Evolutionary conservation across 1,139 yeast species (phyloP).

Genomic region (Sugiyamaella neomexicana): DNA sequence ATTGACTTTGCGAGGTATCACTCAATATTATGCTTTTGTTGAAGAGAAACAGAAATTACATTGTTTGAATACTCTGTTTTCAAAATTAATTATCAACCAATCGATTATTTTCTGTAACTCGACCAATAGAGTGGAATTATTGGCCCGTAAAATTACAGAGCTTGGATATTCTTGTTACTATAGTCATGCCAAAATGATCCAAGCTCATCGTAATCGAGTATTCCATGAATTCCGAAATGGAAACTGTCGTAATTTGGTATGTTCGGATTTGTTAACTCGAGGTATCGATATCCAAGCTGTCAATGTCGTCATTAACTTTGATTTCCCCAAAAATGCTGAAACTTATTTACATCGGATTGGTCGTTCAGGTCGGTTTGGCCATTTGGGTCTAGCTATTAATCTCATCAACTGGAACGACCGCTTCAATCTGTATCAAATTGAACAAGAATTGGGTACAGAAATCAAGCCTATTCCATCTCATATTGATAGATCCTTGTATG

Average conservation of each 20-base stretch:
- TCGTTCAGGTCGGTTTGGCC: constrained; percentile 99
- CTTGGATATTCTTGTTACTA: constrained; percentile 95
- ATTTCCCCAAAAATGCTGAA: constrained; percentile 97
- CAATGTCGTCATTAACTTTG: constrained; percentile 95
- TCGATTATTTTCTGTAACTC: constrained; percentile 96
- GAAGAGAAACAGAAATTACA: constrained; percentile 95
- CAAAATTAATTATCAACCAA: constrained; percentile 92
- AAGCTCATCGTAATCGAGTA: constrained; percentile 94
- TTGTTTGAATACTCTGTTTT: constrained; percentile 90
- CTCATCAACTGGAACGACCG: constrained; percentile 97
- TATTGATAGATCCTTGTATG: constrained; percentile 86
- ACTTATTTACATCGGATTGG: constrained; percentile 98
- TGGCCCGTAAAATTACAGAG: constrained; percentile 95
- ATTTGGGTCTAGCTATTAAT: constrained; percentile 95
- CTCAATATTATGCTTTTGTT: constrained; percentile 96
- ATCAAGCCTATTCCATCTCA: constrained; percentile 93
- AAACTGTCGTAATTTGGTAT: constrained; percentile 92
- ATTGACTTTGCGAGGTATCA: constrained; percentile 90
- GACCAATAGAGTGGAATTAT: constrained; percentile 89
- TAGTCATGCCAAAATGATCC: constrained; percentile 98
- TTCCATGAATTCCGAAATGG: constrained; percentile 99
- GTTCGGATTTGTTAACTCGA: constrained; percentile 94
- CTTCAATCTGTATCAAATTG: constrained; percentile 88
- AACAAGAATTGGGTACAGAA: constrained; percentile 96
- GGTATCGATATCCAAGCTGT: constrained; percentile 99